Base-by-base conservation (phyloP, 345 rosid genomes). In the Eucalyptus marginata region DNA sequence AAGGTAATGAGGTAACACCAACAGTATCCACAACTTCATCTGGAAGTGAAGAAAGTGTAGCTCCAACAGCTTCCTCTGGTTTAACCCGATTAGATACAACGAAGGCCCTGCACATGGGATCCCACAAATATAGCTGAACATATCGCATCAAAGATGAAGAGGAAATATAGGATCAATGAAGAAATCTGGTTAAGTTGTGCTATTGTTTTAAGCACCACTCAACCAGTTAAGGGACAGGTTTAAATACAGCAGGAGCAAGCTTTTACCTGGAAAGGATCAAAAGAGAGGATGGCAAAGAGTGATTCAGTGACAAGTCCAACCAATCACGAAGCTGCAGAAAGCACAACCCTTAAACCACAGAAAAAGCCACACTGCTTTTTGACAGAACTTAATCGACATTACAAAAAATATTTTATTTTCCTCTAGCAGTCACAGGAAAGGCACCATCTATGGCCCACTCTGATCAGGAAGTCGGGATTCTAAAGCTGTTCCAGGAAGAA, bases 11-110 rank as follows among this genome's bases (percentile, higher is more conserved):
- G 87, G 97, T 96, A 89, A 95, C 93, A 90, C 97, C 97, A 92
- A 97, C 97, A 83, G 97, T 97, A 93, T 93, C 99, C 89, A 97
- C 99, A 94, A 97, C 99, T 92, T 96, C 98, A 89, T 96, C 99
- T 27, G 99, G 99, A 50, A 98, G 95, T 89, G 99, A 98, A 92
- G 99, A 96, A 85, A 96, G 97, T 36, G 99, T 98, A 90, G 97
- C 98, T 58, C 90, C 92, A 93, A 98, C 97, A 90, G 95, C 98
- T 88, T 98, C 99, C 92, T 94, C 99, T 84, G 96, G 98, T 86
- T 91, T 96, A 91, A 96, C 44, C 92, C 94, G 97, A 92, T 97
- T 98, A 80, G 97, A 92, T 49, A 97, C 98, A 43, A 95, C 93
- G 90, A 97, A 97, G 87, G 98, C 94, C 93, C 98, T 97, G 94